These are phyloP conservation scores for Trebouxia sp. DNA, from an alignment of 139 green algal species.

Conservation along the genomic window DNA sequence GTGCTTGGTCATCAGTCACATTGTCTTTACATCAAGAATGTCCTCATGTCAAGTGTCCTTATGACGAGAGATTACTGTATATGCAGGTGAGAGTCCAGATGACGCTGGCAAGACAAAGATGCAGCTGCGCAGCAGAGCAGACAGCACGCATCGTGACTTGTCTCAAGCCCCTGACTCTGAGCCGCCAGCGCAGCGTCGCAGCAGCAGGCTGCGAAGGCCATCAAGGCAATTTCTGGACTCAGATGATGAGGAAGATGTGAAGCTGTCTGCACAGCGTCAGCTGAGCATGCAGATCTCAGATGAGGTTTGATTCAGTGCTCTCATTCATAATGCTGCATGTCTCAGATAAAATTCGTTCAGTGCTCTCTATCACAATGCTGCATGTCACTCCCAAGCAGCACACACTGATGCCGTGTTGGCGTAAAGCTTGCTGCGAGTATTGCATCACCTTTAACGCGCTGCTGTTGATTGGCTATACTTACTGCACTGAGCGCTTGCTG, in stretches of 20 bases:
- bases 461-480: no score
- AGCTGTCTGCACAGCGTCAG: not conserved
- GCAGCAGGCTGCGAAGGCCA: not conserved
- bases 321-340: not conserved
- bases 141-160: not conserved
- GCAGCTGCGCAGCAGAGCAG: not conserved
- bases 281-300: not conserved
- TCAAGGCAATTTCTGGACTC: not conserved
- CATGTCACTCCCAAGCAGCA: no score
- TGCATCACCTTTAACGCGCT: no score
- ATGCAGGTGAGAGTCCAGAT: slow-evolving; percentile 16
- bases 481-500: no score
- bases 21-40: no score
- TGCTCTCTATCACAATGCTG: no score
- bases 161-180: not conserved
- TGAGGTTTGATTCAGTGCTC: not conserved
- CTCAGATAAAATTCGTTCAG: no score
- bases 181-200: not conserved
- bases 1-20: no score
- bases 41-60: no score
- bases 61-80: no score
- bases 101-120: not conserved
- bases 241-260: not conserved
- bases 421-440: no score
- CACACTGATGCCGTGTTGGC: no score